Evolutionary conservation across 257 asterid genomes (phyloP).

Genomic region (Solanum ossicruentum): DNA sequence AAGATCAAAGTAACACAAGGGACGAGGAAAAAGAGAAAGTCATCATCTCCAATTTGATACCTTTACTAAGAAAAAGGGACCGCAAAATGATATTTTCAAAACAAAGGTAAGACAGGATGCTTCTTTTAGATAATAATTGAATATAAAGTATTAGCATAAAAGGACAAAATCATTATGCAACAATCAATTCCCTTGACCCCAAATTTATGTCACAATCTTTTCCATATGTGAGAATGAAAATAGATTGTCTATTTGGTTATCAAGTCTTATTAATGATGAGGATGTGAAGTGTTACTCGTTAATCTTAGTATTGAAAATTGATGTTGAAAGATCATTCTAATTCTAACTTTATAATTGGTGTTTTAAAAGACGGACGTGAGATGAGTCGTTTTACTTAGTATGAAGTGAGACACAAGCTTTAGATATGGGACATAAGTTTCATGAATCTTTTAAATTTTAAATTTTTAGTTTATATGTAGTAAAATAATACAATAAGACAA

Average conservation of each 20-base stretch:
- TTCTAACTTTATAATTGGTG: too few species aligned
- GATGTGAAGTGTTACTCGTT: background rate
- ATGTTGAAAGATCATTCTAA: too few species aligned
- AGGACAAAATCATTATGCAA: conserved; percentile 13
- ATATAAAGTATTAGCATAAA: background rate
- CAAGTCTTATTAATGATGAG: background rate
- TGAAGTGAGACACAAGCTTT: too few species aligned
- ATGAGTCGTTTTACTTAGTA: too few species aligned
- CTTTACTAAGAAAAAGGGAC: conserved; percentile 17
- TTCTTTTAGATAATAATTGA: conserved; percentile 2
- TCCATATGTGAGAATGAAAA: background rate
- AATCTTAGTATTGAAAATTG: too few species aligned
- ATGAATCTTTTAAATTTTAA: too few species aligned
- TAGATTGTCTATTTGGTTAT: background rate
- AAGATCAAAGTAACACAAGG: background rate
- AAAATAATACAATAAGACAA: too few species aligned
- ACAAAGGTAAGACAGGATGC: conserved; percentile 9
- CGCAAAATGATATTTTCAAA: background rate
- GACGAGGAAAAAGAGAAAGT: background rate
- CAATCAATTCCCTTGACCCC: background rate
- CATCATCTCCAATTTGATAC: conserved; percentile 14
- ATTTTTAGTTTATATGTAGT: too few species aligned
- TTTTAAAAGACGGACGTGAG: too few species aligned
- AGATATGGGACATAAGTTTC: too few species aligned
- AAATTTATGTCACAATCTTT: background rate